Conservation (phyloP, 1,139 yeast species). For the Arxiozyma heterogenica region DNA sequence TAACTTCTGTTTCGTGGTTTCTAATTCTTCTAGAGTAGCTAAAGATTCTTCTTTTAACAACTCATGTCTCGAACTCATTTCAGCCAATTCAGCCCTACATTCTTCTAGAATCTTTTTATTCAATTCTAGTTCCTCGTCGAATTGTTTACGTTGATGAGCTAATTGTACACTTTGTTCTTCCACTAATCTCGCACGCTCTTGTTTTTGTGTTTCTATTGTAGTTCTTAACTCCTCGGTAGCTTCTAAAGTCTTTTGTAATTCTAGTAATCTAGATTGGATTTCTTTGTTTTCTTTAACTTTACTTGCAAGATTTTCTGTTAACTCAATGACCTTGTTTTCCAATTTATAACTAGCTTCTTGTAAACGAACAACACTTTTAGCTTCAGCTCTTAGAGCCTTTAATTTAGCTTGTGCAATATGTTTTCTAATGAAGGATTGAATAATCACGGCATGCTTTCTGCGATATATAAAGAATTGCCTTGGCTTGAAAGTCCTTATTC, state of each 20-base stretch:
- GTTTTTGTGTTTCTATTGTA: slow-evolving; percentile 45
- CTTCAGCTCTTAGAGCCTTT: slow-evolving; percentile 61
- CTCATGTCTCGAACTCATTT: slow-evolving; percentile 56
- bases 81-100: slow-evolving; percentile 55
- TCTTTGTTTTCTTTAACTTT: slow-evolving; percentile 75
- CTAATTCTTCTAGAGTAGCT: slow-evolving; percentile 53
- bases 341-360: slow-evolving; percentile 86
- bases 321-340: slow-evolving; percentile 91
- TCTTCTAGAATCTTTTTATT: slow-evolving; percentile 52
- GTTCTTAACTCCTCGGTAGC: slow-evolving; percentile 54
- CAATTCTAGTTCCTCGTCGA: slow-evolving; percentile 49
- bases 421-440: slow-evolving; percentile 75
- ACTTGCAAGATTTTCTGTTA: slow-evolving; percentile 73
- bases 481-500: slow-evolving; percentile 28
- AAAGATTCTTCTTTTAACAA: slow-evolving; percentile 56
- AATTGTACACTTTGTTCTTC: slow-evolving; percentile 42
- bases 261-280: slow-evolving; percentile 53
- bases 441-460: slow-evolving; percentile 49
- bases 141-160: slow-evolving; percentile 40
- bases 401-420: slow-evolving; percentile 62
- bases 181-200: slow-evolving; percentile 43
- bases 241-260: slow-evolving; percentile 46
- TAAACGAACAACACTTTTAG: slow-evolving; percentile 81
- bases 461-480: slow-evolving; percentile 19
- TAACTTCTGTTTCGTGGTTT: slow-evolving; percentile 52